Evolutionary conservation across 805 yeast genomes (phyloP).

Genomic region (Babjeviella inositovora): DNA sequence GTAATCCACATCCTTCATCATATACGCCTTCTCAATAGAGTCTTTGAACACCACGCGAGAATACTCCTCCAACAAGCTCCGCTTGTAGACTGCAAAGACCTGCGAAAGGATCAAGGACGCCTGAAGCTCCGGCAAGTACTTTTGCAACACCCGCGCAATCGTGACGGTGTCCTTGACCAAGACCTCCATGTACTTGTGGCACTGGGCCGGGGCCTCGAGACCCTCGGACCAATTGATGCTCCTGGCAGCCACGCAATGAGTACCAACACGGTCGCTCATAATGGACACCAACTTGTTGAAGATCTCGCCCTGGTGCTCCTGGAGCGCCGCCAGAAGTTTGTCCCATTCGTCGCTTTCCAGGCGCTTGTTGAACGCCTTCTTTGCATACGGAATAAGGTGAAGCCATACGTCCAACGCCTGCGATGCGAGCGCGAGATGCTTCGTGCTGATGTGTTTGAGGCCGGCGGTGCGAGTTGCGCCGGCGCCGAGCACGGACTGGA

Average conservation of each 20-base stretch:
- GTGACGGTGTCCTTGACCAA: conserved; percentile 54
- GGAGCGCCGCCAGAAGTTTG: conserved; percentile 20
- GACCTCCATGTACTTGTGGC: conserved; percentile 48
- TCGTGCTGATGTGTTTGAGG: conserved; percentile 56
- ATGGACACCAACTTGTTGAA: conserved; percentile 49
- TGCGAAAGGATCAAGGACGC: conserved; percentile 25
- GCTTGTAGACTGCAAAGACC: conserved; percentile 43
- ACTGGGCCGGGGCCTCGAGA: conserved; percentile 21
- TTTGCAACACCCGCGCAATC: conserved; percentile 39
- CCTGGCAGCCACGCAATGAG: conserved; percentile 29
- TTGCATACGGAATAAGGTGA: conserved; percentile 15
- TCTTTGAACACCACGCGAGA: conserved; percentile 25
- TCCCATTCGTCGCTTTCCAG: conserved; percentile 14
- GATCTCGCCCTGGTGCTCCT: conserved; percentile 49
- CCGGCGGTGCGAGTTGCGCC: conserved; percentile 69
- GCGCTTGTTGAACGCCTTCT: conserved; percentile 12
- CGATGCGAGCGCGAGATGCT: conserved; percentile 51
- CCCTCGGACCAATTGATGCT: conserved; percentile 34
- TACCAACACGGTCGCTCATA: conserved; percentile 47
- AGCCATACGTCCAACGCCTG: conserved; percentile 42
- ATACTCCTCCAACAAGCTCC: conserved; percentile 33
- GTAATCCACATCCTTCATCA: conserved; percentile 45
- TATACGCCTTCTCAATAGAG: conserved; percentile 32
- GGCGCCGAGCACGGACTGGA: conserved; percentile 52
- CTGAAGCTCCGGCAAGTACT: conserved; percentile 36